Evolutionary conservation across 768 basidiomycete genomes (phyloP).

Genomic region (Phanerodontia chrysosporium): DNA sequence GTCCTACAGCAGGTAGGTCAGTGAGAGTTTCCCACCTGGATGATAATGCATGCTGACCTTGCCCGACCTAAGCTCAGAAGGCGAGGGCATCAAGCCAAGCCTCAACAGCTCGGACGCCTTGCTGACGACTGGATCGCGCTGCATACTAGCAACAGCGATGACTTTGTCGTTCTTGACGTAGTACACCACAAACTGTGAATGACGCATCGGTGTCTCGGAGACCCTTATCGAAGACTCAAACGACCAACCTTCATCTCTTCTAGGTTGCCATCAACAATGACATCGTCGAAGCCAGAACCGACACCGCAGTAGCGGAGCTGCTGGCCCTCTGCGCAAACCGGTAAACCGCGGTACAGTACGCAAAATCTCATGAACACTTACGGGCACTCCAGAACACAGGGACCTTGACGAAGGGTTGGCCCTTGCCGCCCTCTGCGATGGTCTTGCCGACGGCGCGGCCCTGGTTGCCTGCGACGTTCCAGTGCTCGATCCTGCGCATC

Average conservation of each 20-base stretch:
- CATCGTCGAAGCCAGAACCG: constrained; percentile 67
- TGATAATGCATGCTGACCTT: constrained; percentile 44
- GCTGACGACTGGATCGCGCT: constrained; percentile 74
- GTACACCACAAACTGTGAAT: constrained; percentile 69
- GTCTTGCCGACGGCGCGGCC: constrained; percentile 80
- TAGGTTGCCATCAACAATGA: constrained; percentile 72
- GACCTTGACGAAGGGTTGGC: constrained; percentile 70
- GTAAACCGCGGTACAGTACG: not conserved
- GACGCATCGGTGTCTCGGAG: not conserved
- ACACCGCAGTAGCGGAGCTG: constrained; percentile 84
- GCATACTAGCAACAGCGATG: constrained; percentile 75
- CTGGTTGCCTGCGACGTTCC: constrained; percentile 90
- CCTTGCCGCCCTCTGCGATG: constrained; percentile 50
- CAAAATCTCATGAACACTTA: constrained; percentile 32
- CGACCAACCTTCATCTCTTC: constrained; percentile 67
- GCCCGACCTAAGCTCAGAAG: constrained; percentile 67
- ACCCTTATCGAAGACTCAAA: not conserved
- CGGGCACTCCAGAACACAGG: constrained; percentile 91
- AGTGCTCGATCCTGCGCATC: constrained; percentile 75
- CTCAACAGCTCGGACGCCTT: constrained; percentile 77
- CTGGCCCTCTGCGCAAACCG: constrained; percentile 58
- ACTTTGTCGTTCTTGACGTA: constrained; percentile 64
- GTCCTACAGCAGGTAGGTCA: constrained; percentile 17
- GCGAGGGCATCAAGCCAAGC: constrained; percentile 75
- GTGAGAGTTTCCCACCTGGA: not conserved